Evolutionary conservation across 2,329 filamentous ascomycete genomes (phyloP).

Genomic region (Colletotrichum sp.): DNA sequence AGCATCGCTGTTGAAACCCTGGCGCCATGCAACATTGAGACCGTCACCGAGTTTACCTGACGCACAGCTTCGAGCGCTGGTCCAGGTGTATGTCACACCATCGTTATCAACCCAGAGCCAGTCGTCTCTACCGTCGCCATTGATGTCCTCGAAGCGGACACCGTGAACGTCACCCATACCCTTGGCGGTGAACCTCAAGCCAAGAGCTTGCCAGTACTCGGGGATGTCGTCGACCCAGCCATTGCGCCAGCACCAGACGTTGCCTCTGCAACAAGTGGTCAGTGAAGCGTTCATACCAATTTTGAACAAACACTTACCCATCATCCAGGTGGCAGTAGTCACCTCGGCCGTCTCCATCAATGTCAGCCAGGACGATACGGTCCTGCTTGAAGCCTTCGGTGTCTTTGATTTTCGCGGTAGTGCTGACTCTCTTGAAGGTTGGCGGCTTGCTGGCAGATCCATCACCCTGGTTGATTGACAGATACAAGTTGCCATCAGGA

Average conservation of each 20-base stretch:
- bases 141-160: conserved; percentile 27
- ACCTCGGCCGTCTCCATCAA: conserved; percentile 36
- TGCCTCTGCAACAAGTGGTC: neutral
- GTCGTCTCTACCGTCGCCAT: conserved; percentile 27
- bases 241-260: conserved; percentile 36
- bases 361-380: conserved; percentile 6
- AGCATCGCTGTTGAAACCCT: conserved; percentile 18
- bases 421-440: neutral
- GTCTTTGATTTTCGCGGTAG: neutral
- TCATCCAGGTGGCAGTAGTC: conserved; percentile 31
- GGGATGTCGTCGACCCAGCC: conserved; percentile 30
- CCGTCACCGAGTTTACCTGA: conserved; percentile 14
- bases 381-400: neutral
- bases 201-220: conserved; percentile 37
- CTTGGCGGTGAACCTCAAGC: conserved; percentile 22
- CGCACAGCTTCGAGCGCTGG: conserved; percentile 25
- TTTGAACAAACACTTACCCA: accelerated
- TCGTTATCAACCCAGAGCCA: conserved; percentile 25
- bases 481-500: neutral
- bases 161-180: conserved; percentile 24
- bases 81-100: conserved; percentile 25
- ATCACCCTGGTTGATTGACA: conserved; percentile 10
- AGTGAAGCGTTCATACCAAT: neutral
- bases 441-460: neutral
- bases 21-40: conserved; percentile 21